Conservation (phyloP, 2,329 filamentous ascomycete genomes). For the Alternaria alternata region DNA sequence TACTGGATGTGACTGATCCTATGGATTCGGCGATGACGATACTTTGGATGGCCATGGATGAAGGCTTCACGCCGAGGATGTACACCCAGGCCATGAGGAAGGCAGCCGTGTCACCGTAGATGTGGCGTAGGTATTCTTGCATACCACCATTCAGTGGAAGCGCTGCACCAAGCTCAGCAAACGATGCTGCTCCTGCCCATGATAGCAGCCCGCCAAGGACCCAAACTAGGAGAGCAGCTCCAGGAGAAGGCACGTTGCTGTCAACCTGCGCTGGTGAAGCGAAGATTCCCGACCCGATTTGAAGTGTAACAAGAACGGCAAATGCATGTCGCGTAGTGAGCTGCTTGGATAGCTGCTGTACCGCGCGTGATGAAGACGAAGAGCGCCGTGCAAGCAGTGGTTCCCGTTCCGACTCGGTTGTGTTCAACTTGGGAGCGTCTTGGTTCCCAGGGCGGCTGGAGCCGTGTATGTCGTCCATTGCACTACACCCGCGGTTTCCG, state of each 20-base stretch:
- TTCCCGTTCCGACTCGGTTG: conserved; percentile 37
- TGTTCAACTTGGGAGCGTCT: conserved; percentile 22
- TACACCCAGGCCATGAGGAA: conserved; percentile 72
- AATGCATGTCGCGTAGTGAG: conserved; percentile 56
- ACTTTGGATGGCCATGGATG: conserved; percentile 69
- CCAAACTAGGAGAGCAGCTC: conserved; percentile 67
- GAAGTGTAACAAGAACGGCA: conserved; percentile 68
- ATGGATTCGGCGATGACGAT: conserved; percentile 65
- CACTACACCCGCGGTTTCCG: neutral
- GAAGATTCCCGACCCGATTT: conserved; percentile 71
- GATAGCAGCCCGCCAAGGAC: conserved; percentile 68
- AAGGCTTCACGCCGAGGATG: conserved; percentile 71
- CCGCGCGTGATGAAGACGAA: conserved; percentile 22
- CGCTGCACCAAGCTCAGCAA: conserved; percentile 70
- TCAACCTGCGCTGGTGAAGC: conserved; percentile 71
- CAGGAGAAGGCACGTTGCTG: conserved; percentile 69
- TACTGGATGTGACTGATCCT: conserved; percentile 57
- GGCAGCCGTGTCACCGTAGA: conserved; percentile 68
- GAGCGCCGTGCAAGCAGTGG: conserved; percentile 35
- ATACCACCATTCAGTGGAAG: conserved; percentile 71
- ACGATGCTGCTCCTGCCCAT: conserved; percentile 69
- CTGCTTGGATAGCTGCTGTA: conserved; percentile 31
- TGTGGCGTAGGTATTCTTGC: conserved; percentile 68
- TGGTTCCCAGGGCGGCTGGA: neutral
- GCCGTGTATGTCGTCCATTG: conserved; percentile 4